Base-by-base conservation (phyloP, 1,139 yeast genomes). In the Saccharomyces hybrid region DNA sequence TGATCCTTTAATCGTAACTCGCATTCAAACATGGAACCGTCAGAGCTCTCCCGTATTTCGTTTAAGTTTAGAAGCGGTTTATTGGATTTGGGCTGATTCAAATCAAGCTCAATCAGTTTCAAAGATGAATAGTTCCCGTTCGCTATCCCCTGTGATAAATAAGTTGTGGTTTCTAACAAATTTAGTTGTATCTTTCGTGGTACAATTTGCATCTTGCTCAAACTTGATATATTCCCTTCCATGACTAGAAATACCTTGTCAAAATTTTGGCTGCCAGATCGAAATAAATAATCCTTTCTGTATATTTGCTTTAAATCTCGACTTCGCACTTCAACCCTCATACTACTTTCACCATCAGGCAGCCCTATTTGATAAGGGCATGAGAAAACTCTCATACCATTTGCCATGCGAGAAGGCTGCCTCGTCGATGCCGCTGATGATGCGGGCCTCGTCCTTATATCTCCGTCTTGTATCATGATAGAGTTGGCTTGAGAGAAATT, bases 121-220 rank as follows among this genome's bases (percentile, higher is more conserved):
- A 66, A 55, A 5, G 63, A 61, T 0, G 69, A 66, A n/a, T 59
- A 47, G 51, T 64, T 64, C 38, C 63, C 63, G 52, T 66, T 66
- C 0, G 63, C 62, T 11, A 61, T 54, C 8, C 68, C 68, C 41
- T 64, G 63, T 1, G 69, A 63, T 46, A 64, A 50, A 52, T 61
- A 67, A 0, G 63, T 59, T 1, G 61, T 57, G 13, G 59, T 57
- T 48, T 67, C 70, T 16, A 65, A 25, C 23, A 66, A 49, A 46
- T 61, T 61, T 14, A 67, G 53, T 53, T 62, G 66, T 3, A 65
- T 32, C 11, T 55, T 57, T 6, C 53, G 48, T 3, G 67, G 62
- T n/a, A 48, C 51, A 8, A 67, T 51, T 13, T 49, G 48, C 25
- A 56, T 46, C 20, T 55, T 55, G 25, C 48, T 51, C 13, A 63